Evolutionary conservation across 2,329 filamentous ascomycete species (phyloP).

Genomic region (Claviceps capensis): DNA sequence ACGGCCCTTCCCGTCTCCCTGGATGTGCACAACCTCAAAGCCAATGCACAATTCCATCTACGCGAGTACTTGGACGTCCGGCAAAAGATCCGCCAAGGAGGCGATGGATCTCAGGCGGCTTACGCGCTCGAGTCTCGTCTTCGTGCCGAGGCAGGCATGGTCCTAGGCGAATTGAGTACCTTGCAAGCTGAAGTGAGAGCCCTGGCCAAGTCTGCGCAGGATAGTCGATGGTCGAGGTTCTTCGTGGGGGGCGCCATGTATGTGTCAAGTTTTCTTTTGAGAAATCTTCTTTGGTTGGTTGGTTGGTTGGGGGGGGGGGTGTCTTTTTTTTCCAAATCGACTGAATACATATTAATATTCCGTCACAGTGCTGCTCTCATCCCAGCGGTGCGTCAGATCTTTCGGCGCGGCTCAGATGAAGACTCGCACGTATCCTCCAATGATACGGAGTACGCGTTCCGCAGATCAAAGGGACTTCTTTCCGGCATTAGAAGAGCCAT

Average conservation of each 20-base stretch:
- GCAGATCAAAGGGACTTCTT: constrained; percentile 34
- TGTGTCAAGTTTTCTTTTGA: constrained; percentile 12
- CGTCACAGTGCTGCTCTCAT: constrained; percentile 33
- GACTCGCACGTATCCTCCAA: constrained; percentile 27
- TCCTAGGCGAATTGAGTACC: constrained; percentile 29
- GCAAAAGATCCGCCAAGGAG: constrained; percentile 15
- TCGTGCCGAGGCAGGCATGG: constrained; percentile 25
- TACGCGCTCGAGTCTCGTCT: constrained; percentile 29
- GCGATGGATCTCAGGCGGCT: constrained; percentile 15
- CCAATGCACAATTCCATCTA: constrained; percentile 22
- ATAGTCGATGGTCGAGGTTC: constrained; percentile 38
- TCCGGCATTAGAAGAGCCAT: constrained; percentile 33
- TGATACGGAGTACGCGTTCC: constrained; percentile 45
- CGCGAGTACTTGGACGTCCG: constrained; percentile 22
- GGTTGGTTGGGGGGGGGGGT: too few relatives aligned
- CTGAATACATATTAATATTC: too few relatives aligned
- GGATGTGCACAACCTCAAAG: constrained; percentile 15
- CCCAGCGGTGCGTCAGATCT: constrained; percentile 37
- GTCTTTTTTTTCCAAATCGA: too few relatives aligned
- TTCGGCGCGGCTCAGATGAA: constrained; percentile 28
- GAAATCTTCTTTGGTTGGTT: not conserved
- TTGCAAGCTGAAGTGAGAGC: constrained; percentile 30
- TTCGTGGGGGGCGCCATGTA: constrained; percentile 37
- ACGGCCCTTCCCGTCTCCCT: constrained; percentile 13
- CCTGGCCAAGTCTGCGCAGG: constrained; percentile 30